Percentiles rank a stretch among this genome's conserved stretches.
Conservation (phyloP, 139 green algal species). For the Tetraselmis chui region DNA sequence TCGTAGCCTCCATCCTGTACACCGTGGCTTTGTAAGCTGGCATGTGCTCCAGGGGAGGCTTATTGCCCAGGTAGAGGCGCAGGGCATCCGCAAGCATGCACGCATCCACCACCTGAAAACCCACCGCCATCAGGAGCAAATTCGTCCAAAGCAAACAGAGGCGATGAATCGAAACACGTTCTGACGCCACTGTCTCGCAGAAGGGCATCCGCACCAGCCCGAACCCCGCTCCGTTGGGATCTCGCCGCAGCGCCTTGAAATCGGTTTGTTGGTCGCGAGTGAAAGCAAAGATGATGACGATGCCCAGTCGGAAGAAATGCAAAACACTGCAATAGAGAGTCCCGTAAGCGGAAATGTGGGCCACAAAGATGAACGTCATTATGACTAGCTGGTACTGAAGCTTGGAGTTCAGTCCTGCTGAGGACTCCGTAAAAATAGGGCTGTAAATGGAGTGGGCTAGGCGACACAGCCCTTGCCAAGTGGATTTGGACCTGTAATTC, state of each 20-base stretch:
- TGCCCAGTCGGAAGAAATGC: neutral
- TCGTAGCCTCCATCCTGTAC: neutral
- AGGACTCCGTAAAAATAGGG: neutral
- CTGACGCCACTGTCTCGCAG: too few species aligned
- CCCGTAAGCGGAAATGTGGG: neutral
- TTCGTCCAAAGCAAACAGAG: too few species aligned
- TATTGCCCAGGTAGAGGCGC: neutral
- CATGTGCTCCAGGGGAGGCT: neutral
- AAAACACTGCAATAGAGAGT: neutral
- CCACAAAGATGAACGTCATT: neutral
- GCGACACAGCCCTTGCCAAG: neutral
- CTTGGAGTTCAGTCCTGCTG: neutral
- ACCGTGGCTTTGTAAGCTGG: neutral
- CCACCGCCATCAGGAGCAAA: too few species aligned
- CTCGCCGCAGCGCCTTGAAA: neutral
- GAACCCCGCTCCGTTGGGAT: neutral
- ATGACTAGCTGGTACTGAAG: neutral
- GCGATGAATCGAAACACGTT: too few species aligned
- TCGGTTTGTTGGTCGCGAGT: neutral
- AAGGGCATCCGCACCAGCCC: too few species aligned
- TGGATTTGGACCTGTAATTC: neutral
- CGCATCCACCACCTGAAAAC: neutral
- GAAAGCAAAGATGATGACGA: neutral
- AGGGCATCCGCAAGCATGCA: neutral
- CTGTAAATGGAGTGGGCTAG: neutral